Base-by-base conservation (phyloP, 768 basidiomycete species). In the Dioszegia crocea region DNA sequence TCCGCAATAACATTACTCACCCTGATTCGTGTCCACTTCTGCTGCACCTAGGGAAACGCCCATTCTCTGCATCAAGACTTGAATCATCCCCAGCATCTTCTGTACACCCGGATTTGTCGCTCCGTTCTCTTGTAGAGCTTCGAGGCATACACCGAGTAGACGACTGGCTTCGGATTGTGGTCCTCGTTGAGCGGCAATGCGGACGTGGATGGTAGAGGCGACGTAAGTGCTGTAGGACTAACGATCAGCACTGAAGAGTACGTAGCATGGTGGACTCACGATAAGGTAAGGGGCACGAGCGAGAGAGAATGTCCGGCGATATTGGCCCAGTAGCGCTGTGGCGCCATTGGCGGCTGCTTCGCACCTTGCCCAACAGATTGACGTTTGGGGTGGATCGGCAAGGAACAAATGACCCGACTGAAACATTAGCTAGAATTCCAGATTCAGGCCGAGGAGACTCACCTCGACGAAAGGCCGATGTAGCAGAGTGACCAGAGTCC, bases 131-230 rank as follows among this genome's bases (percentile, higher is more conserved):
- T 56, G 36, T 33, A 66, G 38, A n/a, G 51, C 62, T 40, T 66
- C 65, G 48, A 63, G 48, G 41, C 65, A 66, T 6, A 66, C 56
- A 16, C 50, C 46, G 23, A 63, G 57, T 23, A 52, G 56, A 17
- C 48, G 44, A 17, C 57, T 61, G 14, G 60, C 33, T 30, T 59
- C 47, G n/a, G 47, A 48, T 23, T 21, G 19, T 23, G 45, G 43
- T 14, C 60, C 57, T 12, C 57, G 29, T 40, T 65, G 52, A 0
- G 60, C 47, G 16, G 56, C 63, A 17, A 57, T 63, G 17, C 65
- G 62, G 17, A 66, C 62, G 40, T 66, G 65, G n/a, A 66, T 66
- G 16, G 65, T 66, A 3, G 62, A 60, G n/a, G 65, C 65, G 5
- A 66, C 65, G 27, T 56, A 66, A 17, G 65, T 66, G 3, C 46